Base-by-base conservation (phyloP, 306 rosid species). In the Spatholobus suberectus region DNA sequence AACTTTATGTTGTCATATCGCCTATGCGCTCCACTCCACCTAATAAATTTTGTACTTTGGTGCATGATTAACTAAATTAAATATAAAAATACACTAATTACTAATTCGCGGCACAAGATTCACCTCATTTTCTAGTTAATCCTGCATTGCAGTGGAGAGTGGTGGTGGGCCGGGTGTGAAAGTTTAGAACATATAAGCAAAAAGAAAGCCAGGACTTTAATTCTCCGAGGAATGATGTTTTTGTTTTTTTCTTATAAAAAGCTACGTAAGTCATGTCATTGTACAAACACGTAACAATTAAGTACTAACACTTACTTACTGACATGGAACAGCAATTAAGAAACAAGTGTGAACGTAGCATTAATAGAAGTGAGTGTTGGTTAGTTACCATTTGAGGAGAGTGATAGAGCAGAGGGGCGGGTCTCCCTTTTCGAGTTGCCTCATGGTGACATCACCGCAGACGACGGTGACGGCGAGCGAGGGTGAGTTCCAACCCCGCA, bases 401-500 rank as follows among this genome's bases (percentile, higher is more conserved):
- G 87, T 85, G 82, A 90, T 24, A 69, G 85, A 37, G 84, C 99
- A 95, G 62, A 14, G 76, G 37, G 97, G 98, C 82, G 78, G 62
- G 8, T 67, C 86, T 5, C 96, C 96, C 11, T 29, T 71, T 10
- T 89, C 63, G 17, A 95, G 87, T 12, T 43, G 61, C 82, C 84
- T 90, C 85, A 93, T 63, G 10, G 89, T 85, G 52, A 83, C 86
- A 9, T 86, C 88, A 0, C 97, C 92, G 66, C 99, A 95, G 0
- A 37, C n/a, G 0, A 89, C 80, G 54, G 78, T 69, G 75, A 92
- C 35, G 15, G 41, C 54, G 63, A 90, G 9, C 17, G 83, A 68
- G 38, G 86, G 89, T 0, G 90, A 70, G 26, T 85, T 89, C 81
- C 85, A 80, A 0, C 93, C 89, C 1, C 81, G 11, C 21, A 88